These are phyloP conservation scores for Pseudomassariella vexata DNA, from an alignment of 2,329 filamentous ascomycete genomes.

Conservation along the genomic window DNA sequence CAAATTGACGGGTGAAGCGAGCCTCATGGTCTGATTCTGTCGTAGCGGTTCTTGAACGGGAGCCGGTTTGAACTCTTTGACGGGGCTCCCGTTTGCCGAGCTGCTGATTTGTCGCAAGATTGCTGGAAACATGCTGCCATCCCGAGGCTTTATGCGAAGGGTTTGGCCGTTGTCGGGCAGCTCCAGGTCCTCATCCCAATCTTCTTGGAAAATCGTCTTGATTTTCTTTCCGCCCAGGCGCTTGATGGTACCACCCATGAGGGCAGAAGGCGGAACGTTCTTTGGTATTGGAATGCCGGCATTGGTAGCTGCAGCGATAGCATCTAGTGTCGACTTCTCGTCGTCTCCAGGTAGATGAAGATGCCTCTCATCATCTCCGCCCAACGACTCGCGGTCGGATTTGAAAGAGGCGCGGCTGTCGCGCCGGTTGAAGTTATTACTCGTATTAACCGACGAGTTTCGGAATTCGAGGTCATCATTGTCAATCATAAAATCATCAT, in stretches of 20 bases:
- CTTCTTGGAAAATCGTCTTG: conserved; percentile 68
- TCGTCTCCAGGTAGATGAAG: conserved; percentile 80
- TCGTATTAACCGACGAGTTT: conserved; percentile 33
- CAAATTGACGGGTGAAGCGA: conserved; percentile 47
- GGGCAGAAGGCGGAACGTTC: conserved; percentile 80
- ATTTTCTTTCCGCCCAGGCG: conserved; percentile 72
- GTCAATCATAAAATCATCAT: conserved; percentile 69
- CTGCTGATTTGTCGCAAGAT: conserved; percentile 61
- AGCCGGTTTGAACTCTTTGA: conserved; percentile 21
- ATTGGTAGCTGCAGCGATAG: conserved; percentile 79
- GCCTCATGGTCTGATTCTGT: conserved; percentile 25
- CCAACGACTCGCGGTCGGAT: conserved; percentile 72
- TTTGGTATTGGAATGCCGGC: conserved; percentile 87
- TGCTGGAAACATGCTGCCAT: conserved; percentile 59
- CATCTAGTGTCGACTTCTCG: conserved; percentile 74
- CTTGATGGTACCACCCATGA: conserved; percentile 91
- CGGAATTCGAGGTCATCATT: conserved; percentile 58
- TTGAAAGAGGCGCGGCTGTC: conserved; percentile 80
- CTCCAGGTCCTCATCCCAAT: conserved; percentile 77
- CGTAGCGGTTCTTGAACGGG: conserved; percentile 15
- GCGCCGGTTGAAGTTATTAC: conserved; percentile 49
- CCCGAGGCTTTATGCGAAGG: conserved; percentile 60
- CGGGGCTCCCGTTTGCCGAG: conserved; percentile 48
- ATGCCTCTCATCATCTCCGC: conserved; percentile 82
- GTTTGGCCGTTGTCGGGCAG: conserved; percentile 53